A percentile compares a stretch with the other conserved stretches of the same genome.
Evolutionary conservation across 306 rosid genomes (phyloP).

Genomic region (Nissolia schottii): DNA sequence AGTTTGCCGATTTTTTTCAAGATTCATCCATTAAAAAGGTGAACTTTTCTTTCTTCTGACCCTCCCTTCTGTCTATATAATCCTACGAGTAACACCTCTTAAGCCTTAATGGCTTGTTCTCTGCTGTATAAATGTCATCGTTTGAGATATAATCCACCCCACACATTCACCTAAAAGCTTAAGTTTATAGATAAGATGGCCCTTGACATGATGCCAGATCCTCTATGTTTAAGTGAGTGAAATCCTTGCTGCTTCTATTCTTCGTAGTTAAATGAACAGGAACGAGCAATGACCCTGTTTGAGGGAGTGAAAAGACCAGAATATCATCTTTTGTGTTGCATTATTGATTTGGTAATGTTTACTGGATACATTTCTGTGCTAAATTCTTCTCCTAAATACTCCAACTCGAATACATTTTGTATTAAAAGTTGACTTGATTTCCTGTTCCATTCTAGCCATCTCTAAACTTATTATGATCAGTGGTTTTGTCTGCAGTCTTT

Average conservation of each 20-base stretch:
- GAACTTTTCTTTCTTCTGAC: constrained; percentile 7
- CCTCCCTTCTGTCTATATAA: background rate
- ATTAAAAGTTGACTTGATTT: background rate
- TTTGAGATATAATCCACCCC: background rate
- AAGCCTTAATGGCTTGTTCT: background rate
- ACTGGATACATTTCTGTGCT: background rate
- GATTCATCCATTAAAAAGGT: constrained; percentile 86
- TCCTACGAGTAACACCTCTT: background rate
- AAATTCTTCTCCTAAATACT: background rate
- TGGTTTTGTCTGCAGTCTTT: background rate
- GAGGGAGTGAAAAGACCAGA: background rate
- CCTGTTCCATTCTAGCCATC: background rate
- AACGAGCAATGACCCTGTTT: background rate
- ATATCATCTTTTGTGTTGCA: background rate
- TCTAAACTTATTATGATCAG: background rate
- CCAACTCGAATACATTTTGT: background rate
- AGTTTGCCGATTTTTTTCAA: constrained; percentile 73
- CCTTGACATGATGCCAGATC: background rate
- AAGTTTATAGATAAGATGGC: background rate
- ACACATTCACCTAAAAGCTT: background rate
- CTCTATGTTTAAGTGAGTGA: background rate
- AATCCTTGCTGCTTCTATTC: background rate
- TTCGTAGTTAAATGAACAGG: background rate
- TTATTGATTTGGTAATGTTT: background rate
- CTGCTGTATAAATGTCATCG: background rate